Conservation (phyloP, 106 monocot species). For the Amphibolis antarctica region DNA sequence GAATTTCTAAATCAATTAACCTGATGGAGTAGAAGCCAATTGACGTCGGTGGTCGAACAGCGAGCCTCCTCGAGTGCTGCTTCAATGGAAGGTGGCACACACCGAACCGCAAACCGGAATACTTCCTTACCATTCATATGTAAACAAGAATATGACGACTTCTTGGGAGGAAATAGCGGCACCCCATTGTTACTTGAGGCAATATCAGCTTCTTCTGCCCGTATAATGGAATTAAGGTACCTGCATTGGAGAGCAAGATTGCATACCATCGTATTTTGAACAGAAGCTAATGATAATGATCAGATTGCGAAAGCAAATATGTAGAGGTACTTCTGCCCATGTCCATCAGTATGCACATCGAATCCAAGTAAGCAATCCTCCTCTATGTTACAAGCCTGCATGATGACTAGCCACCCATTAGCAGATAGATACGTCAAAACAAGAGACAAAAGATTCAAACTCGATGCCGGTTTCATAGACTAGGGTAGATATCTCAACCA, state of each 20-base stretch:
- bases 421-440: too few species aligned
- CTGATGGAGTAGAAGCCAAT: slow-evolving; percentile 95
- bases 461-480: neutral
- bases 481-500: too few species aligned
- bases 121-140: slow-evolving; percentile 99
- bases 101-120: slow-evolving; percentile 83
- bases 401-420: neutral
- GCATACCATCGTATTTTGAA: too few species aligned
- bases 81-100: slow-evolving; percentile 66
- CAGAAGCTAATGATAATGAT: neutral
- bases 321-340: slow-evolving; percentile 52
- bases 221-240: slow-evolving; percentile 40
- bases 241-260: slow-evolving; percentile 21
- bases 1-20: slow-evolving; percentile 16
- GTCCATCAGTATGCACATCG: slow-evolving; percentile 77
- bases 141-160: slow-evolving; percentile 60
- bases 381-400: slow-evolving; percentile 53
- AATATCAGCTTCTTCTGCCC: slow-evolving; percentile 16
- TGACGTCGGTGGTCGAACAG: slow-evolving; percentile 42
- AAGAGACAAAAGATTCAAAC: neutral
- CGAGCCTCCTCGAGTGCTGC: slow-evolving; percentile 57
- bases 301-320: neutral
- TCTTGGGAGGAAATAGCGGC: slow-evolving; percentile 47
- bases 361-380: slow-evolving; percentile 90
- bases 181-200: slow-evolving; percentile 40